Conservation (phyloP, 139 green algal species). For the Axilococcus clingmanii region DNA sequence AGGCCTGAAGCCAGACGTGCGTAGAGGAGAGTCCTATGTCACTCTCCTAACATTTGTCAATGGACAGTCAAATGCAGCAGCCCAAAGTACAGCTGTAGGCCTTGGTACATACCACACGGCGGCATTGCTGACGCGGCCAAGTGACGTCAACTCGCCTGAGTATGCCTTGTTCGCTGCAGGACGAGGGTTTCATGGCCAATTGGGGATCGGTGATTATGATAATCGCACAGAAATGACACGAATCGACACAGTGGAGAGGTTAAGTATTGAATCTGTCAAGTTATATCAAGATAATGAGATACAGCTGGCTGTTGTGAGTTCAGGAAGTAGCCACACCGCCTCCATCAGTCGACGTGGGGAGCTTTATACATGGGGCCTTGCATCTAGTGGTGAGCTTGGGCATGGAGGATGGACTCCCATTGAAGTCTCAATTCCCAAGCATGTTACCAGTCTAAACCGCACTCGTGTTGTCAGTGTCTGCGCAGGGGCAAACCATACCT, state of each 20-base stretch:
- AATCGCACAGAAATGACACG: conserved; percentile 11
- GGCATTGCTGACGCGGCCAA: conserved; percentile 22
- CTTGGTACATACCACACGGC: conserved; percentile 62
- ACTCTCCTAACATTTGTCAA: conserved; percentile 57
- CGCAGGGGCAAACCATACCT: conserved; percentile 59
- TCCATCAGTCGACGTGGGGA: conserved; percentile 53
- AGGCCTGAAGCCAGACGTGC: conserved; percentile 47
- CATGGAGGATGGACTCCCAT: conserved; percentile 50
- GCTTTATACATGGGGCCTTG: conserved; percentile 71
- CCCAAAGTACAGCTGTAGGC: conserved; percentile 51
- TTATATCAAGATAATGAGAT: conserved; percentile 16
- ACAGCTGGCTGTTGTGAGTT: conserved; percentile 53
- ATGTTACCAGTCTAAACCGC: conserved; percentile 19
- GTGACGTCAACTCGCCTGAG: conserved; percentile 12
- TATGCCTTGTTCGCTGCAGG: conserved; percentile 21
- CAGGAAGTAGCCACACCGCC: conserved; percentile 45
- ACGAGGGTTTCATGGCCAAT: conserved; percentile 75
- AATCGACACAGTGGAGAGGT: conserved; percentile 35
- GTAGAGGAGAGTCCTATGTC: conserved; percentile 44
- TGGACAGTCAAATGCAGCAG: conserved; percentile 51
- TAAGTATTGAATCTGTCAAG: conserved; percentile 4
- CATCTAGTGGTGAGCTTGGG: conserved; percentile 62
- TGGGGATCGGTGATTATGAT: conserved; percentile 43
- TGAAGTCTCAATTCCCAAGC: conserved; percentile 35
- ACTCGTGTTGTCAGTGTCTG: conserved; percentile 60